Evolutionary conservation across 1,139 yeast species (phyloP), one percentile per base, ranked within the genome.

Genomic region (Magnusiomyces magnusii): DNA sequence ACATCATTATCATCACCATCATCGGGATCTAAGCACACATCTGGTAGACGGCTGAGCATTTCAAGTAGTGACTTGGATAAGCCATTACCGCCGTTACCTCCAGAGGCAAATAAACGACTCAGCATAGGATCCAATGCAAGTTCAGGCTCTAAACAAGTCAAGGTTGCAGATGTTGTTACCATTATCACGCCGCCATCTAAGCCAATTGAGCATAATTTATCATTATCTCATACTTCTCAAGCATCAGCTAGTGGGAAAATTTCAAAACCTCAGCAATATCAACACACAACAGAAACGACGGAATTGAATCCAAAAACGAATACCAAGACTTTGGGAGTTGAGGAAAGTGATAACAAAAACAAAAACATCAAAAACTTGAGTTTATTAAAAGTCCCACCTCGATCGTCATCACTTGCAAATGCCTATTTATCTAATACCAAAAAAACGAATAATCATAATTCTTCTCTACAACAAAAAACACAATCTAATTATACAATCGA

Each of bases 31-130:
- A 39, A 17, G 19, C 7, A 39, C 19, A 19, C 19, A 9, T 39
- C 44, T 15, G 19, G 5, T 9, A 10, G 44, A 44, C 25, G 49
- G 27, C 17, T 44, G 10, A 44, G 49, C 49, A 44, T 44, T 21
- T 21, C 27, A 17, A 44, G 49, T 21, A 44, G 25, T 44, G 49
- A 44, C 17, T 44, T 44, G 27, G 49, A 44, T 7, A 52, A 52
- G 24, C 55, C 55, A 2, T 41, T 52, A n/a, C 55, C 55, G 3
- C 55, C 55, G 24, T 24, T 52, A 1, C 55, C 55, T 51, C 21
- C n/a, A 39, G 42, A 51, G 19, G 21, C 36, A 7, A 31, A 31
- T 7, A 31, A 13, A 31, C 36, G 36, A 31, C 36, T 31, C 13
- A 31, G 36, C 36, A 7, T 31, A 31, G 36, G 13, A 7, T 31